A percentile compares a stretch with the other conserved stretches of the same genome.
Evolutionary conservation across 2,329 filamentous ascomycete species (phyloP).

Genomic region (Talaromyces marneffei): DNA sequence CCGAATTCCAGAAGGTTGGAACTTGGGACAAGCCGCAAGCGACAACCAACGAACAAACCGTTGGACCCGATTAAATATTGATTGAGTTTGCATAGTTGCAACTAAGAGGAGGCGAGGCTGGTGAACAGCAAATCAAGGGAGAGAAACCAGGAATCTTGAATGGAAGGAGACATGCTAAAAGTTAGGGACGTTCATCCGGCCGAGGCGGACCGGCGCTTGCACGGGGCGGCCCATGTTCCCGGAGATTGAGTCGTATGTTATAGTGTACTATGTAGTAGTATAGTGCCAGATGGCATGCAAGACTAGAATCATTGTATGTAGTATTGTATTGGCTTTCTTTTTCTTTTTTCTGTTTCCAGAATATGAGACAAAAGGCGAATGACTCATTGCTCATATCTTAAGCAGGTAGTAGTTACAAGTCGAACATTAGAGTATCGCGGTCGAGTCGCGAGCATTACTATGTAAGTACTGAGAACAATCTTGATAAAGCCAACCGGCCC

Average conservation of each 20-base stretch:
- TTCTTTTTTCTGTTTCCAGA: background rate
- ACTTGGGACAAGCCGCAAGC: no score
- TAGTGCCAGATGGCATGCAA: no score
- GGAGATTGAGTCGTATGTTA: background rate
- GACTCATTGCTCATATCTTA: background rate
- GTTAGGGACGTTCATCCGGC: constrained; percentile 1
- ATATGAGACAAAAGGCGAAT: background rate
- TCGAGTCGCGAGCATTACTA: background rate
- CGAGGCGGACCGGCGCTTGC: constrained; percentile 8
- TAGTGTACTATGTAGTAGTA: no score
- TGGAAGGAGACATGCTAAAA: background rate
- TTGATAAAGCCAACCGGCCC: background rate
- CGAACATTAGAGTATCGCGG: background rate
- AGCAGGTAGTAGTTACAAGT: background rate
- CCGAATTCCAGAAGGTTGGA: constrained; percentile 1
- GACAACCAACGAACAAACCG: background rate
- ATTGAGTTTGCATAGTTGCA: background rate
- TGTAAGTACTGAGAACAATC: no score
- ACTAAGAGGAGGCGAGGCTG: background rate
- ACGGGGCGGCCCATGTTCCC: constrained; percentile 13
- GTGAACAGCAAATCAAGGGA: background rate
- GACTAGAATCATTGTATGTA: no score
- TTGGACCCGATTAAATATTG: background rate
- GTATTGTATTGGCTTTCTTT: background rate
- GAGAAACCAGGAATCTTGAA: background rate